These are phyloP conservation scores for Boletus albobrunnescens DNA, from an alignment of 1,284 basidiomycete genomes.

Conservation along the genomic window DNA sequence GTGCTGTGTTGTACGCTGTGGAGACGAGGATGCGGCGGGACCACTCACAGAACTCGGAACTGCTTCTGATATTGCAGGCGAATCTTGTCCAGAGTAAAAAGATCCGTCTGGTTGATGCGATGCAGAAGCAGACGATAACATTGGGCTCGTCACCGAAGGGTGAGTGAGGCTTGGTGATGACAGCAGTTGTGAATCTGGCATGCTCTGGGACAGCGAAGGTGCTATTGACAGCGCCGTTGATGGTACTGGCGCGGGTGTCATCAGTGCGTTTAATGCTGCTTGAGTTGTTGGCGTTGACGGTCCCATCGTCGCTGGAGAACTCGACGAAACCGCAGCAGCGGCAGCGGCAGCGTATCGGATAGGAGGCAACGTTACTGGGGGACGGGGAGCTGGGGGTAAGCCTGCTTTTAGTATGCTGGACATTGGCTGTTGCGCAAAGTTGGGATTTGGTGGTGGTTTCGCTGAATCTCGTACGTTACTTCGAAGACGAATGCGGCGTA, in stretches of 20 bases:
- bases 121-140: conserved; percentile 70
- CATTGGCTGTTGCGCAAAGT: conserved; percentile 79
- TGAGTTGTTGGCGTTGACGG: conserved; percentile 39
- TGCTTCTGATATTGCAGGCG: conserved; percentile 69
- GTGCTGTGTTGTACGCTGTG: conserved; percentile 39
- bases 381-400: conserved; percentile 49
- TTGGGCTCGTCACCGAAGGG: conserved; percentile 72
- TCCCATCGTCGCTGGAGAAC: conserved; percentile 20
- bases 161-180: conserved; percentile 78
- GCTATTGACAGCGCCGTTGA: conserved; percentile 39
- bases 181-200: conserved; percentile 47
- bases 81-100: conserved; percentile 65
- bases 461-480: conserved; percentile 37
- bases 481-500: conserved; percentile 15
- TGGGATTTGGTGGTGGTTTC: conserved; percentile 78
- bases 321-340: conserved; percentile 70
- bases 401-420: conserved; percentile 73
- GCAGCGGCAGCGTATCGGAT: conserved; percentile 91
- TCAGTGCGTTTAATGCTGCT: conserved; percentile 28
- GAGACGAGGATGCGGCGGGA: conserved; percentile 56
- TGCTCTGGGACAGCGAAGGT: conserved; percentile 38
- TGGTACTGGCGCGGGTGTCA: conserved; percentile 30
- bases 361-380: conserved; percentile 65
- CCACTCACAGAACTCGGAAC: conserved; percentile 51
- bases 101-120: conserved; percentile 68